These are phyloP conservation scores for Marchantia polymorpha DNA, from an alignment of 225 moss, liverwort and hornwort species.

Conservation along the genomic window DNA sequence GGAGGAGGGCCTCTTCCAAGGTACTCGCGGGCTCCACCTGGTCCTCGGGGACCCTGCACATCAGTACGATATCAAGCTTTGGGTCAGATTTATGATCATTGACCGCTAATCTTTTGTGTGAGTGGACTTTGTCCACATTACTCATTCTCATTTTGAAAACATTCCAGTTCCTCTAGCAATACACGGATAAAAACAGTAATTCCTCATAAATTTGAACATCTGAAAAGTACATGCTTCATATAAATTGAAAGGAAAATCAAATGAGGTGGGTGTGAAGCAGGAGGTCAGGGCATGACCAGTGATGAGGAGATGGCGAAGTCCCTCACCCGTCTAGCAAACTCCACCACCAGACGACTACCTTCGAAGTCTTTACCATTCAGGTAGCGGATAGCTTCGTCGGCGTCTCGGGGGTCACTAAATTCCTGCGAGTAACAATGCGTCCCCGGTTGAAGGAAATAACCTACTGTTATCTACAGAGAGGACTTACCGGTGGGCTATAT, in stretches of 20 bases:
- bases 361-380: slow-evolving; percentile 94
- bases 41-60: slow-evolving; percentile 69
- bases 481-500: slow-evolving; percentile 4
- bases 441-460: slow-evolving; percentile 19
- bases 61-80: no score
- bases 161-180: no score
- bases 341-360: slow-evolving; percentile 80
- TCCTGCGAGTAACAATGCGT: slow-evolving; percentile 47
- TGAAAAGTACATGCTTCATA: background rate
- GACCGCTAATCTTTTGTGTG: background rate
- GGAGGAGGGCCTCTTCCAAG: slow-evolving; percentile 74
- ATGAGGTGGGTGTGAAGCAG: slow-evolving; percentile 7
- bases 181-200: background rate
- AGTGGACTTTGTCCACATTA: no score
- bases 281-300: slow-evolving; percentile 41
- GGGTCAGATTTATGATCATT: slow-evolving; percentile 9
- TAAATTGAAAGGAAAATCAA: background rate
- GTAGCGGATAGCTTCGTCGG: slow-evolving; percentile 88
- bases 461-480: slow-evolving; percentile 4
- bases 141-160: background rate
- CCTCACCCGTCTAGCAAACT: slow-evolving; percentile 94
- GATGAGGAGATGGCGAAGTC: slow-evolving; percentile 36
- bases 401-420: slow-evolving; percentile 82
- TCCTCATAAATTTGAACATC: background rate
- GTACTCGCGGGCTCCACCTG: slow-evolving; percentile 70